Conservation (phyloP, 768 basidiomycete species). For the Termitomyces sp. region DNA sequence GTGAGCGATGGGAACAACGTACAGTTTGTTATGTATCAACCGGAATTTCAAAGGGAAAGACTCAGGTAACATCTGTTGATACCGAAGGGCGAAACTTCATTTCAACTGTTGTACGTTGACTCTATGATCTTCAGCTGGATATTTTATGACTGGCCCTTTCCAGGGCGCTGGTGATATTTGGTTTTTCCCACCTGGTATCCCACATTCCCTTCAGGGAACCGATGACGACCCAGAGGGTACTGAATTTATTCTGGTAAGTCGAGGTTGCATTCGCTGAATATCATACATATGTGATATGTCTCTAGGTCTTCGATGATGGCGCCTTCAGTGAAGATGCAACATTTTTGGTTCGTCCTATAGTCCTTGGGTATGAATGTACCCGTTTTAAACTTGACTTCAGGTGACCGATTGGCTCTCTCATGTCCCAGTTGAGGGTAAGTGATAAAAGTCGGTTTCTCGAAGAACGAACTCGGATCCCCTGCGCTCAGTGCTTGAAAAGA, state of each 20-base stretch:
- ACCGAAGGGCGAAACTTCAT: conserved; percentile 42
- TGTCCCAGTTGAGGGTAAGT: conserved; percentile 41
- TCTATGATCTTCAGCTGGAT: not conserved
- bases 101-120: conserved; percentile 39
- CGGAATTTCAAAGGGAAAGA: conserved; percentile 29
- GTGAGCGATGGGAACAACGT: conserved; percentile 10
- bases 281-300: not conserved
- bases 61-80: conserved; percentile 45
- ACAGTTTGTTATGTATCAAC: not conserved
- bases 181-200: conserved; percentile 54
- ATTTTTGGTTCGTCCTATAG: conserved; percentile 32
- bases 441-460: not conserved
- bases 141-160: not conserved
- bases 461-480: not conserved
- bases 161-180: conserved; percentile 46
- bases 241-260: conserved; percentile 44
- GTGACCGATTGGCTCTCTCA: conserved; percentile 53
- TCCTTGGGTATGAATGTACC: not conserved
- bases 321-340: conserved; percentile 48
- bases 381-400: conserved; percentile 15
- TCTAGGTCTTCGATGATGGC: conserved; percentile 45
- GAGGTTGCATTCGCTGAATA: not conserved
- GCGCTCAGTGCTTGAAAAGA: conserved; percentile 41
- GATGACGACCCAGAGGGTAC: conserved; percentile 37
- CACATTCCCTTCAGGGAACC: conserved; percentile 51